phyloP scores from a whole-genome alignment of 768 basidiomycete species.

The Hypsizygus marmoreus region DNA sequence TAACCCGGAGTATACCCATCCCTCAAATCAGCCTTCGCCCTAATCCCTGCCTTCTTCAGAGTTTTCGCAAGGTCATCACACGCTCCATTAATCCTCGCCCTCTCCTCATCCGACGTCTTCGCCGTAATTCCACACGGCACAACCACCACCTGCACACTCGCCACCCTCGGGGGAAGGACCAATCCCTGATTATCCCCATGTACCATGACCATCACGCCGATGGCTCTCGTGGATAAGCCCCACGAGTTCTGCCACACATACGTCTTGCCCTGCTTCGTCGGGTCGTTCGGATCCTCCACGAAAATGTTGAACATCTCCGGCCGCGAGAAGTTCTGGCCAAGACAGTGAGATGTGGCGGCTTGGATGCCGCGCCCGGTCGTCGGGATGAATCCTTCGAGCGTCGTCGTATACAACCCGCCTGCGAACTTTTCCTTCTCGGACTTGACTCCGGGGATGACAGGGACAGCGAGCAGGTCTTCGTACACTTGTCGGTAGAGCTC shows the following conservation, averaged over 20 bases:
- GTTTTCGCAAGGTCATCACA: slow-evolving; percentile 77
- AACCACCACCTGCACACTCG: slow-evolving; percentile 86
- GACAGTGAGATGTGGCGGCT: slow-evolving; percentile 95
- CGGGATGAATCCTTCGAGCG: slow-evolving; percentile 96
- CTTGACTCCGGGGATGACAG: slow-evolving; percentile 95
- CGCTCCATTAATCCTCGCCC: slow-evolving; percentile 70
- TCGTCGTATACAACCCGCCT: slow-evolving; percentile 96
- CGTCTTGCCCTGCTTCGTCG: slow-evolving; percentile 63
- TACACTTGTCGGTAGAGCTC: slow-evolving; percentile 95
- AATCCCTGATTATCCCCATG: slow-evolving; percentile 98
- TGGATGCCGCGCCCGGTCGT: slow-evolving; percentile 98
- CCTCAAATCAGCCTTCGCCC: slow-evolving; percentile 88
- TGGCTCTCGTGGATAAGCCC: slow-evolving; percentile 94
- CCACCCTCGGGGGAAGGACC: slow-evolving; percentile 96
- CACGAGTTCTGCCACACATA: slow-evolving; percentile 99
- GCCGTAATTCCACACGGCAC: slow-evolving; percentile 95
- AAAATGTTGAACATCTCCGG: slow-evolving; percentile 97
- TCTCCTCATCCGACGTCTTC: slow-evolving; percentile 69
- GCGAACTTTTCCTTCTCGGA: slow-evolving; percentile 99
- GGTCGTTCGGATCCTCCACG: slow-evolving; percentile 90
- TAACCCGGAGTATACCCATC: slow-evolving; percentile 98
- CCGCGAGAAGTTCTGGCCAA: slow-evolving; percentile 97
- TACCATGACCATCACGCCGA: slow-evolving; percentile 99
- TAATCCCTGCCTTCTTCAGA: slow-evolving; percentile 71
- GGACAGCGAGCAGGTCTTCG: slow-evolving; percentile 96